Percentiles rank a stretch among this genome's conserved stretches.
These are phyloP conservation scores for Cydonia oblonga DNA, from an alignment of 331 rosid species.

Conservation along the genomic window DNA sequence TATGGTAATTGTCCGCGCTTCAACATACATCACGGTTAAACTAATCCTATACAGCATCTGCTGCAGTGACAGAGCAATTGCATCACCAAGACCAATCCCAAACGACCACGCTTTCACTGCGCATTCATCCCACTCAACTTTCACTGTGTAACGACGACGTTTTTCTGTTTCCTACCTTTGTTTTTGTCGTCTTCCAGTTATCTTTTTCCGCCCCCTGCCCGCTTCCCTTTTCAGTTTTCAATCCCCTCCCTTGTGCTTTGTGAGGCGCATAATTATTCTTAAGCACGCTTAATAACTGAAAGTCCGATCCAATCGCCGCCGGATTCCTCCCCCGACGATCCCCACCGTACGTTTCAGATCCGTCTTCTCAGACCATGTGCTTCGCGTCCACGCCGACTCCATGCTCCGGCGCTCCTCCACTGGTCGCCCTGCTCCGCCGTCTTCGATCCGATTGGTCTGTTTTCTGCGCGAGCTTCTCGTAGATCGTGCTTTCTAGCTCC, in stretches of 20 bases:
- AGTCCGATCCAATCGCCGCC: slow-evolving; percentile 31
- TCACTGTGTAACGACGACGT: background rate
- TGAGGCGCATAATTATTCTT: background rate
- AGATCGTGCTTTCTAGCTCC: background rate
- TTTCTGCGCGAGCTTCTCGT: background rate
- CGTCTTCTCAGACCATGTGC: background rate
- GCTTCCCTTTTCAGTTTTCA: background rate
- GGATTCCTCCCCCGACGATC: background rate
- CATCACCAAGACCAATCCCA: background rate
- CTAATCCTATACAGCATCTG: background rate
- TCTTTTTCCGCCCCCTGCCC: background rate
- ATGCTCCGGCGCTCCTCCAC: slow-evolving; percentile 10
- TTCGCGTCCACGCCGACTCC: background rate
- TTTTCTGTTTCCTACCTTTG: background rate
- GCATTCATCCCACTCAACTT: background rate
- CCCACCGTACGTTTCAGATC: background rate
- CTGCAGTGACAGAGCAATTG: background rate
- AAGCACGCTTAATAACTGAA: background rate
- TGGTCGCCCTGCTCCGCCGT: slow-evolving; percentile 12
- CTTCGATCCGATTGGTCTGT: slow-evolving; percentile 23
- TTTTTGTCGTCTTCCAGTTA: background rate
- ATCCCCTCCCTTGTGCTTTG: background rate
- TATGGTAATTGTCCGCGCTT: no score
- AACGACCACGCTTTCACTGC: background rate
- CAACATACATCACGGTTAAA: background rate